These are phyloP conservation scores for Phytophthora megakarya DNA, from an alignment of 352 stramenopile genomes.

Conservation along the genomic window DNA sequence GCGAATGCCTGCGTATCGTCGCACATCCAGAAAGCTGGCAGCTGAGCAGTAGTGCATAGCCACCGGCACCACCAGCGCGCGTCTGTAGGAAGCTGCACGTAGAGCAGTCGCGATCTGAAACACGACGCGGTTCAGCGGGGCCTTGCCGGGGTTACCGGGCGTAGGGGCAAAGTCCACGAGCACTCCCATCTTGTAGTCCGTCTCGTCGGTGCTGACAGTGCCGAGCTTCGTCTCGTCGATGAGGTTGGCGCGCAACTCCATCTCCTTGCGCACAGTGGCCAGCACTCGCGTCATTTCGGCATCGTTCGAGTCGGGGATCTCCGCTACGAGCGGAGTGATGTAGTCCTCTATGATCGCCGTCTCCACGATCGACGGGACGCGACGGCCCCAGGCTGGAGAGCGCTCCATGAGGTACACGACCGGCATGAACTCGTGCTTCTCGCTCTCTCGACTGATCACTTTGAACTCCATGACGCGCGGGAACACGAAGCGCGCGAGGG, in stretches of 20 bases:
- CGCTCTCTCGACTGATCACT: slow-evolving; percentile 67
- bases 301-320: slow-evolving; percentile 16
- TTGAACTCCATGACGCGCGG: slow-evolving; percentile 81
- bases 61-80: slow-evolving; percentile 65
- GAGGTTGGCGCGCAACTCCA: slow-evolving; percentile 52
- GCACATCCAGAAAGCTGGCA: slow-evolving; percentile 48
- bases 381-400: slow-evolving; percentile 50
- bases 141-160: slow-evolving; percentile 39
- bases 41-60: slow-evolving; percentile 66
- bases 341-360: slow-evolving; percentile 62
- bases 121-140: slow-evolving; percentile 59
- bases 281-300: slow-evolving; percentile 35
- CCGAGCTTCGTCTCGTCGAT: slow-evolving; percentile 41
- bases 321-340: slow-evolving; percentile 52
- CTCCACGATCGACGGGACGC: slow-evolving; percentile 57
- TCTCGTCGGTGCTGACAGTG: slow-evolving; percentile 47
- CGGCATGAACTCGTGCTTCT: slow-evolving; percentile 83
- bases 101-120: slow-evolving; percentile 56
- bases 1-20: slow-evolving; percentile 58
- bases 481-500: slow-evolving; percentile 53
- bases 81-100: slow-evolving; percentile 40
- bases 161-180: slow-evolving; percentile 56
- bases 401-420: slow-evolving; percentile 75
- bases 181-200: slow-evolving; percentile 66
- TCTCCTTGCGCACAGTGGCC: slow-evolving; percentile 32